Evolutionary conservation across 805 yeast genomes (phyloP).

Genomic region (Monosporozyma yasuniensis): DNA sequence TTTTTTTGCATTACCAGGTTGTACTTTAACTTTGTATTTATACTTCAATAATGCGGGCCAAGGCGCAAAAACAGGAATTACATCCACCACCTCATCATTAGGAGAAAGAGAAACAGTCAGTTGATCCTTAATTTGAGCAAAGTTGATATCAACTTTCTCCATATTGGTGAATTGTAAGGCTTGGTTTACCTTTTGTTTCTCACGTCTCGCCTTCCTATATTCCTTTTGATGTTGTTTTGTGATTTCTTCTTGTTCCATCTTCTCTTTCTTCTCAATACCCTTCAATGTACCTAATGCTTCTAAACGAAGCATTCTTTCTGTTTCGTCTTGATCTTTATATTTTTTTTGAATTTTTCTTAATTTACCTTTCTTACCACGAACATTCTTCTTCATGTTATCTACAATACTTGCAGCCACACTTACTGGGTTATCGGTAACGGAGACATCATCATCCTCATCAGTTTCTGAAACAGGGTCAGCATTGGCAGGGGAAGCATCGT

Average conservation of each 20-base stretch:
- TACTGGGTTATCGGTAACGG: constrained; percentile 4
- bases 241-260: constrained; percentile 29
- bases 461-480: background rate
- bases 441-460: constrained; percentile 1
- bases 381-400: constrained; percentile 34
- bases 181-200: constrained; percentile 33
- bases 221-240: constrained; percentile 29
- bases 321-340: constrained; percentile 88
- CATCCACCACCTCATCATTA: constrained; percentile 49
- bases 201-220: constrained; percentile 29
- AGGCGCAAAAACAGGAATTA: constrained; percentile 87
- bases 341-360: constrained; percentile 73
- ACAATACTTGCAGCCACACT: constrained; percentile 9
- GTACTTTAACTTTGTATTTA: constrained; percentile 75
- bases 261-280: constrained; percentile 35
- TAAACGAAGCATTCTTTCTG: constrained; percentile 67
- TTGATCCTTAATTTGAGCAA: constrained; percentile 35
- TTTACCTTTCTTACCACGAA: constrained; percentile 81
- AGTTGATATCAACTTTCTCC: constrained; percentile 38
- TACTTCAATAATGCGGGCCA: constrained; percentile 71
- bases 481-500: background rate
- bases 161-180: constrained; percentile 28
- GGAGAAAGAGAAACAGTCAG: constrained; percentile 22
- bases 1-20: constrained; percentile 71
- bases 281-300: constrained; percentile 78